Base-by-base conservation (phyloP, 192 early-diverging fungal genomes). In the Rhizophlyctis rosea region DNA sequence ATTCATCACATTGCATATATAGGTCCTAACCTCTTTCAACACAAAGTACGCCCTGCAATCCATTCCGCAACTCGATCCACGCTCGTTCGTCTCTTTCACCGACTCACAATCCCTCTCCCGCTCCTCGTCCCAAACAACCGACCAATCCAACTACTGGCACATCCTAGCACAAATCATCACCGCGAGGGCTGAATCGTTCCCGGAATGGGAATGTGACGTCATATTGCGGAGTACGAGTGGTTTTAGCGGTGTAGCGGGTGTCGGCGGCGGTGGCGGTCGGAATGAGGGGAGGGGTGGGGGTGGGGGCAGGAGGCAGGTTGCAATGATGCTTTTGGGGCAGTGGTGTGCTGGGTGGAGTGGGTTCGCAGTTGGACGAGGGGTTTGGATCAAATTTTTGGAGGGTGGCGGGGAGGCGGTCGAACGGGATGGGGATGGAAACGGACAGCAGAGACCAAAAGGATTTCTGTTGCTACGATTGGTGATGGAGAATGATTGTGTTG, bases 401-500 rank as follows among this genome's bases (percentile, higher is more conserved):
- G 47, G 23, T 16, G 44, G 56, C 3, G 14, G 28, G 50, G 29
- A 53, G 27, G 16, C 56, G 27, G 27, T 34, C 18, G 28, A 44
- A n/a, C 0, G n/a, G 23, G 24, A 16, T 34, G 66, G 54, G 16
- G 39, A 27, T 21, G 24, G 34, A 14, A 47, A 24, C 0, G 47
- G 4, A 18, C 18, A 47, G 25, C 14, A 32, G 28, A 59, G 16
- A 2, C 67, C 76, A 5, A 60, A 63, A 25, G 81, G 81, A 3
- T 77, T 77, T 48, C 70, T 62, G 47, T 34, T 76, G 2, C 59
- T 79, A n/a, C 58, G 67, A 14, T 14, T 79, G 18, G 50, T 65
- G 18, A 69, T 55, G 36, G 73, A 77, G 64, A 79, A 76, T 13
- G 77, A 82, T 39, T 76, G 68, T 57, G 50, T 79, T 5, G 30